A percentile compares a stretch with the other conserved stretches of the same genome.
Conservation (phyloP, 1,139 yeast genomes). For the Hanseniaspora sp. region DNA sequence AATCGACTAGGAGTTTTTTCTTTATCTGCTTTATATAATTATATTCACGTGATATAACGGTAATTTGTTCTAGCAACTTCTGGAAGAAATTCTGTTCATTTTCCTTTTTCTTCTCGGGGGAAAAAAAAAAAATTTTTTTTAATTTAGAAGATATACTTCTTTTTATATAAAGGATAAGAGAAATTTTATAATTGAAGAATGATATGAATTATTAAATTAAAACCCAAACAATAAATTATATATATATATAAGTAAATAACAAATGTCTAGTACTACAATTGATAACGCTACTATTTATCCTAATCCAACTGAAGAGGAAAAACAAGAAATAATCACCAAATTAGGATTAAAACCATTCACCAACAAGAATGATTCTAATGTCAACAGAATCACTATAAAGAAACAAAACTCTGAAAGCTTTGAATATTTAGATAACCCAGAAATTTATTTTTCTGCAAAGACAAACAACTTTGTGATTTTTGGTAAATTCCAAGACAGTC, state of each 20-base stretch:
- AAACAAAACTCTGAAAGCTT: constrained; percentile 12
- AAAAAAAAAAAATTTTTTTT: background rate
- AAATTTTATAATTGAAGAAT: too few species aligned
- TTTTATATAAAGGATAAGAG: background rate
- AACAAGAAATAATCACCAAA: constrained; percentile 10
- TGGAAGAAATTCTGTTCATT: background rate
- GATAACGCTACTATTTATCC: constrained; percentile 15
- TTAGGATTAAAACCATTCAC: constrained; percentile 12
- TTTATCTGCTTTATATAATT: background rate
- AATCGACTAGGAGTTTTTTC: background rate
- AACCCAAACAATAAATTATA: background rate
- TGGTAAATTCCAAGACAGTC: constrained; percentile 11
- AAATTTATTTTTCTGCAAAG: constrained; percentile 8
- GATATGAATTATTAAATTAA: background rate
- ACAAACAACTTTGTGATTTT: constrained; percentile 14
- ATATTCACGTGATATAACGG: background rate
- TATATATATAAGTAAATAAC: background rate
- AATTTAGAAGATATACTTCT: too few species aligned
- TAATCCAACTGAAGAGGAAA: constrained; percentile 15
- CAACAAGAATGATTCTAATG: constrained; percentile 7
- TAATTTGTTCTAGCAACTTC: background rate
- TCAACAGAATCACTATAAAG: constrained; percentile 15
- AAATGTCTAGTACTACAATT: background rate
- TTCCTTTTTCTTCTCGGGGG: background rate
- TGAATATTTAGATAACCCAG: constrained; percentile 14